These are phyloP conservation scores for Persicaria maculosa DNA, from an alignment of 148 eudicot genomes.

Conservation along the genomic window DNA sequence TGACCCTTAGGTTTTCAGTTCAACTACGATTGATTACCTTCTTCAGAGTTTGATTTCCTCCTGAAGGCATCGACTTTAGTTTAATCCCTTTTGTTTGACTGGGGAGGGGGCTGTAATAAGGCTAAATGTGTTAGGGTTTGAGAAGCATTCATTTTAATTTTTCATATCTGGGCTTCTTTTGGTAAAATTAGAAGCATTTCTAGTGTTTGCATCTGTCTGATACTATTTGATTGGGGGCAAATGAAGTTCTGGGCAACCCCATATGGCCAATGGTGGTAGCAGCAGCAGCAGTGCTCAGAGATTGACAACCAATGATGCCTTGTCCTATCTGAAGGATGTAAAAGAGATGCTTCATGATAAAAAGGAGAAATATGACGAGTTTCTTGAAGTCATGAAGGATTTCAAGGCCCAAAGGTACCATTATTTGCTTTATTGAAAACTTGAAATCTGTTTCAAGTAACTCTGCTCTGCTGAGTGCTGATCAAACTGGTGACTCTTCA, in stretches of 20 bases:
- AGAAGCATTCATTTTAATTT: neutral
- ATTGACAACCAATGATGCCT: constrained; percentile 54
- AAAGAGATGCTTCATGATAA: constrained; percentile 49
- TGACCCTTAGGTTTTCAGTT: constrained; percentile 3
- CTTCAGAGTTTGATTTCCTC: neutral
- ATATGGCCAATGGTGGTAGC: constrained; percentile 28
- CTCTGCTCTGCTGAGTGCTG: constrained; percentile 6
- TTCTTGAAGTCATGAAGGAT: constrained; percentile 72
- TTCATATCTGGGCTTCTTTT: neutral
- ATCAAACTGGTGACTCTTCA: constrained; percentile 1
- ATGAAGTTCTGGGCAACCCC: constrained; percentile 47
- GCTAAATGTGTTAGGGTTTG: constrained; percentile 2
- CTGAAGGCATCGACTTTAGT: neutral
- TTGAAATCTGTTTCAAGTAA: neutral
- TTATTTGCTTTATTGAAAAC: neutral
- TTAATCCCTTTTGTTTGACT: neutral
- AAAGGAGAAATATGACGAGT: constrained; percentile 54
- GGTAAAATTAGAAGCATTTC: neutral
- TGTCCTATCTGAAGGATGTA: constrained; percentile 52
- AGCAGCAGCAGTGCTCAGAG: constrained; percentile 23
- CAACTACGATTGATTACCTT: neutral
- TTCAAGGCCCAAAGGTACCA: constrained; percentile 62
- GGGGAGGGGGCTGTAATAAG: neutral
- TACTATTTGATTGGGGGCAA: constrained; percentile 10
- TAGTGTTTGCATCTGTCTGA: neutral